Evolutionary conservation across 768 basidiomycete species (phyloP).

Genomic region (Vishniacozyma victoriae): DNA sequence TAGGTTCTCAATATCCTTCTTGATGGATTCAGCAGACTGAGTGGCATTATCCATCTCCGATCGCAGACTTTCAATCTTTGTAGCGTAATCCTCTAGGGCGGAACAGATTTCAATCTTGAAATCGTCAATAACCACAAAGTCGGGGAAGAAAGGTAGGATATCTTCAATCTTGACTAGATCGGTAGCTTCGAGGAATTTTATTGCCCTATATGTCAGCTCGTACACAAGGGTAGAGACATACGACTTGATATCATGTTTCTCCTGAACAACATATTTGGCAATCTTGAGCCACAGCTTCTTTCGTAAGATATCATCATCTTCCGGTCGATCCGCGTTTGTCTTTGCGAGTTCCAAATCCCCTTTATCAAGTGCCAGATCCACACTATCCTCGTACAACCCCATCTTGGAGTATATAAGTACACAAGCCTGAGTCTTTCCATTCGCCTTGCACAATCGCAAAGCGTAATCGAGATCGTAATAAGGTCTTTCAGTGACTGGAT

Average conservation of each 20-base stretch:
- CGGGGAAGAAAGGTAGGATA: slow-evolving; percentile 98
- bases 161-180: slow-evolving; percentile 96
- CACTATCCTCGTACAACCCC: slow-evolving; percentile 93
- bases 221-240: slow-evolving; percentile 51
- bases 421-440: slow-evolving; percentile 75
- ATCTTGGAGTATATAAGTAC: slow-evolving; percentile 96
- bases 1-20: slow-evolving; percentile 77
- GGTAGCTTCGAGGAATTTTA: slow-evolving; percentile 92
- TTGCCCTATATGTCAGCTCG: slow-evolving; percentile 60
- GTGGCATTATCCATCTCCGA: slow-evolving; percentile 96
- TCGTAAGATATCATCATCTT: slow-evolving; percentile 74
- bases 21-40: slow-evolving; percentile 83
- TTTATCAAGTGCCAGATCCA: slow-evolving; percentile 87
- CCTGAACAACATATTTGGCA: slow-evolving; percentile 95
- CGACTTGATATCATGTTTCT: slow-evolving; percentile 98
- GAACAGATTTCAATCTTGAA: slow-evolving; percentile 98
- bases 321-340: slow-evolving; percentile 89
- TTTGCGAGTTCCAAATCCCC: slow-evolving; percentile 94
- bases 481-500: slow-evolving; percentile 75
- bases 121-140: slow-evolving; percentile 98
- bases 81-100: slow-evolving; percentile 87
- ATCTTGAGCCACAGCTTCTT: slow-evolving; percentile 98
- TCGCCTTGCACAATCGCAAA: slow-evolving; percentile 77
- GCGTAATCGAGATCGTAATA: slow-evolving; percentile 98
- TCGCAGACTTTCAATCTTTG: slow-evolving; percentile 82